Base-by-base conservation (phyloP, 306 rosid species). In the Trichosanthes cucumerina region DNA sequence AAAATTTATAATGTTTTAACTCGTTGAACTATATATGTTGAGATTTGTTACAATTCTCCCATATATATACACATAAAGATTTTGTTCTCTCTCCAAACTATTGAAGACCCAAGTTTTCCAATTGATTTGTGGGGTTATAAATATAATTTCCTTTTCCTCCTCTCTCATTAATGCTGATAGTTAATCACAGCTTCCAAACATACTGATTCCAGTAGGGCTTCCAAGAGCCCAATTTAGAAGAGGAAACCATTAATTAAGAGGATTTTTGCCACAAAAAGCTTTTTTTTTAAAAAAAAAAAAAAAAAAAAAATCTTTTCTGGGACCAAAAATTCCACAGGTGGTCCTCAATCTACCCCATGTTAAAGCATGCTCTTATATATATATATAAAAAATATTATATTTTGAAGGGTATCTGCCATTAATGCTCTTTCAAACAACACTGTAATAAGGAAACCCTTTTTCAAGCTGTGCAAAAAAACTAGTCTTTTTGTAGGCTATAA, bases 291-390 rank as follows among this genome's bases (percentile, higher is more conserved):
- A n/a, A n/a, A n/a, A n/a, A n/a, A n/a, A 24, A 73, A 43, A 36
- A 24, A 1, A 47, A 18, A 7, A 68, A 66, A 68, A 9, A 3
- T 36, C 5, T 11, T 4, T 0, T 59, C 4, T 49, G 59, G 59
- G 77, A 73, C 77, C 77, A 73, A 73, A 44, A 73, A 49, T 73
- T 46, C 39, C 77, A 18, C 59, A 71, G 56, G 76, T 71, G 76
- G 76, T 71, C 76, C 76, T 70, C 24, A 23, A 71, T 7, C 46
- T 33, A 71, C 13, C 21, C 56, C 38, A 71, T 7, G n/a, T 41
- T 39, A 41, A 39, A 68, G 75, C 33, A 68, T 41, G 34, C 18
- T 68, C 31, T 38, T 10, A 7, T 66, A n/a, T 38, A 38, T 21
- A 68, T 12, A 70, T 23, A 1, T n/a, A n/a, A n/a, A n/a, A n/a